A percentile compares a stretch with the other conserved stretches of the same genome.
phyloP scores from a whole-genome alignment of 495 filamentous ascomycete species.

The Aspergillus wentii region DNA sequence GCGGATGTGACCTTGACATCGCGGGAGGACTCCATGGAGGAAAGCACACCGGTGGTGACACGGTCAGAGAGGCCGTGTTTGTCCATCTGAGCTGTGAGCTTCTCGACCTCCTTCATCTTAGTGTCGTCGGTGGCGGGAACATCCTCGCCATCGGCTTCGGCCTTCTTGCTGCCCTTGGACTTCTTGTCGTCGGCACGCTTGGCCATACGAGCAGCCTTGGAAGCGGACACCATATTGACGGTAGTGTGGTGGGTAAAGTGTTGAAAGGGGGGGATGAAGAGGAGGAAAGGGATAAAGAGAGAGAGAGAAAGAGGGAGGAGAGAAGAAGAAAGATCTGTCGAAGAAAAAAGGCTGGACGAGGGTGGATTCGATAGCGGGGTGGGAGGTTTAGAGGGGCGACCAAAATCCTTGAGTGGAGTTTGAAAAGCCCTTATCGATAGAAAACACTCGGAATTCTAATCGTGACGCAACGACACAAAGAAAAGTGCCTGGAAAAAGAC shows the following conservation, averaged over 20 bases:
- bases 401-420: slow-evolving; percentile 24
- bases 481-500: too few relatives aligned
- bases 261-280: slow-evolving; percentile 8
- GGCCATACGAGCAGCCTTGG: slow-evolving; percentile 94
- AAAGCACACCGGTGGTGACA: slow-evolving; percentile 94
- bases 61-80: slow-evolving; percentile 94
- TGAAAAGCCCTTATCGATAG: slow-evolving; percentile 42
- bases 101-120: slow-evolving; percentile 77
- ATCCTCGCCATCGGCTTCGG: slow-evolving; percentile 58
- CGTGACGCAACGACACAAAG: slow-evolving; percentile 2
- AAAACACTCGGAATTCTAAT: slow-evolving; percentile 15
- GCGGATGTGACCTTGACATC: slow-evolving; percentile 96
- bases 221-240: slow-evolving; percentile 71
- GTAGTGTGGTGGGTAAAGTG: slow-evolving; percentile 4
- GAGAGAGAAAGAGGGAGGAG: slow-evolving; percentile 6
- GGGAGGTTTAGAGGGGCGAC: slow-evolving; percentile 30
- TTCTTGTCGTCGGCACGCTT: slow-evolving; percentile 78
- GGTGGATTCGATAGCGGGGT: slow-evolving; percentile 41
- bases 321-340: slow-evolving; percentile 11
- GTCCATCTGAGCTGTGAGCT: slow-evolving; percentile 83
- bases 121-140: slow-evolving; percentile 64
- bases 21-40: slow-evolving; percentile 74
- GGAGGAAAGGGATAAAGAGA: slow-evolving; percentile 2
- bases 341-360: slow-evolving; percentile 16
- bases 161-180: slow-evolving; percentile 67